Evolutionary conservation across 495 filamentous ascomycete species (phyloP), one percentile per base, ranked within the genome.

Genomic region (Parathielavia hyrcaniae): DNA sequence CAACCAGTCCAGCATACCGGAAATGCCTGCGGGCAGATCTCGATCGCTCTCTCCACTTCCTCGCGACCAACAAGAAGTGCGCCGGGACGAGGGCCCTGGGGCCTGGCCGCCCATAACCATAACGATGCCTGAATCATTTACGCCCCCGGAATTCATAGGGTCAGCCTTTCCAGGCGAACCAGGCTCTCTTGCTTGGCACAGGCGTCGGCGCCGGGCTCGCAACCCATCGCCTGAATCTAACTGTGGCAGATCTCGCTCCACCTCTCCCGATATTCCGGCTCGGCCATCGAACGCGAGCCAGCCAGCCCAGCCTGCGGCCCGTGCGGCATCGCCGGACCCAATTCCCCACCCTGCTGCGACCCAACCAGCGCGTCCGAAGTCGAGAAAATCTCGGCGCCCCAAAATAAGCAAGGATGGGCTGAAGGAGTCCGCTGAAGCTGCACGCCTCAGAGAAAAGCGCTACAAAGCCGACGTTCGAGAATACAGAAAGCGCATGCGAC

Each of bases 1-100:
- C 9, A 54, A 54, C 36, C 50, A 59, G 30, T 26, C 23, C 5
- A 59, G 59, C 53, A 52, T 32, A 12, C 53, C 32, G 1, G 58
- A 55, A 16, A 14, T 19, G 12, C 16, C 39, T 5, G 19, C 13
- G 11, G 59, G 41, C 32, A 61, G 59, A 20, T 22, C 40, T 1
- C 59, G 59, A 1, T 61, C 59, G 1, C 39, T 53, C 23, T 61
- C 59, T 8, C 59, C 59, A 5, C 59, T 61, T 9, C 59, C 59
- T 0, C 54, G 59, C 48, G 49, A 57, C n/a, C n/a, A n/a, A n/a
- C n/a, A n/a, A 17, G 48, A 53, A 3, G n/a, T 20, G 19, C 40
- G 17, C 11, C 30, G 20, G 16, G 3, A 20, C 23, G 59, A 54
- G 17, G 54, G 26, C 17, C 19, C 0, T n/a, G 43, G 54, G 23